These are phyloP conservation scores for Neoarthrinium moseri DNA, from an alignment of 2,329 filamentous ascomycete species.

Conservation along the genomic window DNA sequence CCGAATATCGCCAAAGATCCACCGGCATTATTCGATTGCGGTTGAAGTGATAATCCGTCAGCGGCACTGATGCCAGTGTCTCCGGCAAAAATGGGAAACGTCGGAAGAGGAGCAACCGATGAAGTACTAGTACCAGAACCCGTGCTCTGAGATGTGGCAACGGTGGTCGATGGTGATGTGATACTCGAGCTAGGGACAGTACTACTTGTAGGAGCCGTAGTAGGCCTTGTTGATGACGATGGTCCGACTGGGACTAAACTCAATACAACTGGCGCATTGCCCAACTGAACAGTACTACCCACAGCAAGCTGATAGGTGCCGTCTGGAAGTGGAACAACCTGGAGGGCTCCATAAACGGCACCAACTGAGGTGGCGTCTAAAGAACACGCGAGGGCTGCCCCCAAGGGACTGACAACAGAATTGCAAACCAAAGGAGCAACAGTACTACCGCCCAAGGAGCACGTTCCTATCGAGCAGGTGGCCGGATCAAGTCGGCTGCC, in stretches of 20 bases:
- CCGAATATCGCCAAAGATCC: neutral
- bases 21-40: neutral
- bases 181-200: neutral
- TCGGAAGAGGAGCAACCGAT: neutral
- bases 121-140: neutral
- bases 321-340: neutral
- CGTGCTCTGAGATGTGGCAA: neutral
- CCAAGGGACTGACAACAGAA: no score
- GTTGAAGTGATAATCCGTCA: neutral
- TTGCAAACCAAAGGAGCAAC: no score
- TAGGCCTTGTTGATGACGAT: neutral
- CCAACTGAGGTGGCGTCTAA: conserved; percentile 1
- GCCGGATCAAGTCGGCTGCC: neutral
- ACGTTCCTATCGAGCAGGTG: neutral
- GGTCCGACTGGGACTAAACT: neutral
- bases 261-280: neutral
- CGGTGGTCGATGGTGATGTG: neutral
- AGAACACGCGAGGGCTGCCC: no score
- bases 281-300: neutral
- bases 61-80: neutral
- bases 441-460: neutral
- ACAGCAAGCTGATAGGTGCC: neutral
- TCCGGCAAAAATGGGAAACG: neutral
- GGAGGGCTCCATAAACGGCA: neutral
- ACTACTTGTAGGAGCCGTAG: neutral